Percentiles rank a stretch among this genome's conserved stretches.
Conservation (phyloP, 176 grass and related monocot species). For the Zizania latifolia region DNA sequence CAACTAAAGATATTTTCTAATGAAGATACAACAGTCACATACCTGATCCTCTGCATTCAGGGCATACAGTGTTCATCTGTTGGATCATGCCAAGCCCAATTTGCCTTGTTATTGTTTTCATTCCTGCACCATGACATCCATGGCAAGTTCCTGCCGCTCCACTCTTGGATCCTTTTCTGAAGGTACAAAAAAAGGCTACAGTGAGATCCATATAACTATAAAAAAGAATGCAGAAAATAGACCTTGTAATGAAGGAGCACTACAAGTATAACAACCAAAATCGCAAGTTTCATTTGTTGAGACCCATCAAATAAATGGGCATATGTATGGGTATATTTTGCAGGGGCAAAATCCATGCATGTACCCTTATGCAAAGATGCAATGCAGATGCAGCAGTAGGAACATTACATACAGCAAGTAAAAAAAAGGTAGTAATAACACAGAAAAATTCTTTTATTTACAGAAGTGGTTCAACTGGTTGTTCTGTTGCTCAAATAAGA, state of each 20-base stretch:
- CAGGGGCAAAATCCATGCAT: neutral
- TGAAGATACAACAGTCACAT: constrained; percentile 14
- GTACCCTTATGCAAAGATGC: neutral
- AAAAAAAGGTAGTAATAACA: neutral
- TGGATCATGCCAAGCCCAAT: constrained; percentile 96
- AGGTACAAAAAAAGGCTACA: constrained; percentile 14
- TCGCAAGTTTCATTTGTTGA: neutral
- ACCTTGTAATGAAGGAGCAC: neutral
- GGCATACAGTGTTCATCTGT: constrained; percentile 80
- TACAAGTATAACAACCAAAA: neutral
- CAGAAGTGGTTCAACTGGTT: neutral
- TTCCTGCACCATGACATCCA: constrained; percentile 71
- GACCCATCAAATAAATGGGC: neutral
- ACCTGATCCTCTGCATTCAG: constrained; percentile 91
- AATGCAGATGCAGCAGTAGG: neutral
- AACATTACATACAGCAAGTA: neutral
- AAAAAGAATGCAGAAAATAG: neutral
- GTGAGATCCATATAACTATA: constrained; percentile 13
- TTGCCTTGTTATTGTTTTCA: constrained; percentile 79
- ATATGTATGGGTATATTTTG: neutral
- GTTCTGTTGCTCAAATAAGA: neutral
- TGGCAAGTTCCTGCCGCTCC: constrained; percentile 65
- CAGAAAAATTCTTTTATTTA: neutral
- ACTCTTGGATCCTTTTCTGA: constrained; percentile 89
- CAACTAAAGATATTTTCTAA: neutral